Base-by-base conservation (phyloP, 2,329 filamentous ascomycete genomes). In the Graphilbum ipis-grandicollis region DNA sequence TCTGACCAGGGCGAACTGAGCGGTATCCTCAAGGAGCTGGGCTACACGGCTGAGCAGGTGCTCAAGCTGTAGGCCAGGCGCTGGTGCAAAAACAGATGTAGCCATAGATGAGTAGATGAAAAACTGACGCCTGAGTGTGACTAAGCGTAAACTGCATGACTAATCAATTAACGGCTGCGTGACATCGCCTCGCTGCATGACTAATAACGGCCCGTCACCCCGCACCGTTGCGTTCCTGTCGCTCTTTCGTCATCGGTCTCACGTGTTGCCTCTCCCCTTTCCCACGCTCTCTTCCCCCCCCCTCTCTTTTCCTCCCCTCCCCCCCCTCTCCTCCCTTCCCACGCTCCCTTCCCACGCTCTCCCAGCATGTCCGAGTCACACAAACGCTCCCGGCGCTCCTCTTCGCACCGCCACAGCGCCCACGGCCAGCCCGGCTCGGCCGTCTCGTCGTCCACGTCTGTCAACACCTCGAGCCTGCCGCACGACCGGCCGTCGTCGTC, bases 1-100 rank as follows among this genome's bases (percentile, higher is more conserved):
- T 68, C 72, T 50, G 85, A 98, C 56, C 90, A 98, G 64, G 90
- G 90, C 48, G 88, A 96, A 62, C 67, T 98, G 46, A 65, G 64
- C 9, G 90, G 82, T 44, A 65, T 77, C 45, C 65, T 98, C 31
- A 75, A 83, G 66, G 82, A 56, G 44, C 41, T 56, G 35, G 53
- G 53, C 34, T 69, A 68, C 50, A 51, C 45, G 21, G 45, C 56
- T 35, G 65, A 96, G 41, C 90, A 96, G 65, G 86, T 96, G 26
- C 93, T 83, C 68, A 96, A 96, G 71, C 93, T 93, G 52, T 93
- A 65, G 35, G 30, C 5, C 5, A 23, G 21, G 21, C 6, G n/a
- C n/a, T n/a, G n/a, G n/a, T n/a, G n/a, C n/a, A n/a, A n/a, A n/a
- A n/a, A n/a, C n/a, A n/a, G n/a, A n/a, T n/a, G n/a, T n/a, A n/a